Percentiles rank a stretch among this genome's conserved stretches.
phyloP scores from a whole-genome alignment of 495 filamentous ascomycete genomes.

The Lophiotrema nucula region DNA sequence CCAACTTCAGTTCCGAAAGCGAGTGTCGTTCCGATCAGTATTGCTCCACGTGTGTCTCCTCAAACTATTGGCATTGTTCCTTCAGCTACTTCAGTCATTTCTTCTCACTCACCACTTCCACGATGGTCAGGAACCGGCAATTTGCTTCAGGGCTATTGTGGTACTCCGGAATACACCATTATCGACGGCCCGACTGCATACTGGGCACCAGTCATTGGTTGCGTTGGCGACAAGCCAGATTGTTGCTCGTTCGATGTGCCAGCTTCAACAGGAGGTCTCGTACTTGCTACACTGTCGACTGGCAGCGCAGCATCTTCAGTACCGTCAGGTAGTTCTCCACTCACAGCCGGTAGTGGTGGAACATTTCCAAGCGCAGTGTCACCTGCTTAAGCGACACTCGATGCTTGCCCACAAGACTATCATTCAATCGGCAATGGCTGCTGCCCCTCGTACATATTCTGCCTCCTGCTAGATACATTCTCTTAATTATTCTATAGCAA shows the following conservation, averaged over 20 bases:
- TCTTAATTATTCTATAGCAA: not conserved
- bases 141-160: conserved; percentile 27
- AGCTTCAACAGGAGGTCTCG: not conserved
- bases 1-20: conserved; percentile 14
- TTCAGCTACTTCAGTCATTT: not conserved
- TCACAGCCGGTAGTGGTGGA: not conserved
- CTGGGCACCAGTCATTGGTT: conserved; percentile 26
- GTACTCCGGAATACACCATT: conserved; percentile 19
- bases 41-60: conserved; percentile 6
- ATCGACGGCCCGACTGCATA: conserved; percentile 25
- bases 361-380: conserved; percentile 1
- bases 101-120: conserved; percentile 11
- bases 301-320: not conserved
- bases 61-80: not conserved
- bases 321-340: not conserved
- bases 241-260: conserved; percentile 26
- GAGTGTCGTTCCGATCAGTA: conserved; percentile 14
- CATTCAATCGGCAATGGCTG: conserved; percentile 19
- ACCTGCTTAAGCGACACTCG: conserved; percentile 9
- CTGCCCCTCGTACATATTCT: conserved; percentile 21
- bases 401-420: conserved; percentile 21
- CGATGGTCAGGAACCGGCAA: conserved; percentile 15
- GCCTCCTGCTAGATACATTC: not conserved
- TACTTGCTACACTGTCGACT: not conserved
- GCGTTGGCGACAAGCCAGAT: conserved; percentile 19